These are phyloP conservation scores for Fusarium redolens DNA, from an alignment of 2,329 filamentous ascomycete species.

Conservation along the genomic window DNA sequence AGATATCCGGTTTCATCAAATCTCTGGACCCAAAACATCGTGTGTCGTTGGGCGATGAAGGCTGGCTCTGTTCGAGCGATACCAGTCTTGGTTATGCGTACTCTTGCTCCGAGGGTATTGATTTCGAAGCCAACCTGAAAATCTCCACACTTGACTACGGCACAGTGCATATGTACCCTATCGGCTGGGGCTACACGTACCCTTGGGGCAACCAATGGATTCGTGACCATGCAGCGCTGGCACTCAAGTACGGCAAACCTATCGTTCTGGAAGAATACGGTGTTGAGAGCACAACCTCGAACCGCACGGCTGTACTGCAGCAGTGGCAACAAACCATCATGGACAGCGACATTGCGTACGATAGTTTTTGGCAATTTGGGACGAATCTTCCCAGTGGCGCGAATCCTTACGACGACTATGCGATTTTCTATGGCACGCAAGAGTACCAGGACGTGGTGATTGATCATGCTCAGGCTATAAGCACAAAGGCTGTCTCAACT, in stretches of 20 bases:
- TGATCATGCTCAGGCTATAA: background rate
- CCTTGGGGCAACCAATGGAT: conserved; percentile 9
- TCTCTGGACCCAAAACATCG: background rate
- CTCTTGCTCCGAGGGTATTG: background rate
- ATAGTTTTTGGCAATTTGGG: background rate
- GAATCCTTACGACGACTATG: background rate
- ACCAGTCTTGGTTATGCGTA: background rate
- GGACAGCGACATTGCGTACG: background rate
- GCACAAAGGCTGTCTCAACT: background rate
- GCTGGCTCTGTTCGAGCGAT: background rate
- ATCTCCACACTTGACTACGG: background rate
- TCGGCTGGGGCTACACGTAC: background rate
- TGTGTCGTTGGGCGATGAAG: background rate
- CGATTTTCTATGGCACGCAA: background rate
- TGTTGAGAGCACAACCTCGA: background rate
- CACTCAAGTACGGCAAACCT: background rate
- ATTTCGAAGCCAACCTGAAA: conserved; percentile 2
- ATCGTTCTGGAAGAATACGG: conserved; percentile 1
- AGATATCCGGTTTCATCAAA: background rate
- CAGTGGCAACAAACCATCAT: background rate
- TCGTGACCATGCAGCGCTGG: background rate
- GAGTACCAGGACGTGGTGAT: background rate
- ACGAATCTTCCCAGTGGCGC: background rate
- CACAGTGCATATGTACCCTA: conserved; percentile 3
- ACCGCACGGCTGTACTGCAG: background rate